These are phyloP conservation scores for Paraglomus brasilianum DNA, from an alignment of 192 early-diverging fungal genomes.

Conservation along the genomic window DNA sequence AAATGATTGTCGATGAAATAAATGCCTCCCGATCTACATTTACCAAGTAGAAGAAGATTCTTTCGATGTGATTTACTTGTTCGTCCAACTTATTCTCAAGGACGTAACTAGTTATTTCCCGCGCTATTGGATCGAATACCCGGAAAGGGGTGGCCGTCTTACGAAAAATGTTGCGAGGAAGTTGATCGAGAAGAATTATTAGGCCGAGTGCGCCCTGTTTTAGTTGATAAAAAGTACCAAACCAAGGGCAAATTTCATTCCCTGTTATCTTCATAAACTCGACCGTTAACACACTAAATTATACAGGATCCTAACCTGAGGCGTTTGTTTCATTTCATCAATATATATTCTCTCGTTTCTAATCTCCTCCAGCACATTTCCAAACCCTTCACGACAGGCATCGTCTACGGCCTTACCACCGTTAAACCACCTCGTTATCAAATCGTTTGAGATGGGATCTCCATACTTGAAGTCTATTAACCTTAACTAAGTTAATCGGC, in stretches of 20 bases:
- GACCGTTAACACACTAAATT: neutral
- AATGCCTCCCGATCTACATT: too few relatives aligned
- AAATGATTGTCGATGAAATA: too few relatives aligned
- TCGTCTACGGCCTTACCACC: neutral
- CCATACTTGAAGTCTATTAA: constrained; percentile 5
- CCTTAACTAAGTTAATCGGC: neutral
- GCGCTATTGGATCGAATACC: constrained; percentile 52
- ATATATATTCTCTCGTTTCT: constrained; percentile 11
- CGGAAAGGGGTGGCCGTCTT: constrained; percentile 50
- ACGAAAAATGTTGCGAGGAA: constrained; percentile 66
- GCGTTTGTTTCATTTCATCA: constrained; percentile 15
- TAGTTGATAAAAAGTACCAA: too few relatives aligned
- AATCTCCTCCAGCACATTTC: neutral
- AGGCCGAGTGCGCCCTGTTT: constrained; percentile 23
- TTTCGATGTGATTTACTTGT: constrained; percentile 50
- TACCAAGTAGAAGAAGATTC: constrained; percentile 53
- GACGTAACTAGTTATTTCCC: constrained; percentile 50
- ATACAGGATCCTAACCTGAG: neutral
- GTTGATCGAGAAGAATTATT: constrained; percentile 59
- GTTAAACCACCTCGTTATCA: constrained; percentile 2
- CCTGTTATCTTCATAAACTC: too few relatives aligned
- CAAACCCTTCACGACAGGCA: neutral
- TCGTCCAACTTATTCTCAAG: constrained; percentile 48
- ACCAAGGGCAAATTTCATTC: too few relatives aligned
- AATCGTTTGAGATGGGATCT: neutral